Base-by-base conservation (phyloP, 1,139 yeast species). In the Suhomyces terraborum region DNA sequence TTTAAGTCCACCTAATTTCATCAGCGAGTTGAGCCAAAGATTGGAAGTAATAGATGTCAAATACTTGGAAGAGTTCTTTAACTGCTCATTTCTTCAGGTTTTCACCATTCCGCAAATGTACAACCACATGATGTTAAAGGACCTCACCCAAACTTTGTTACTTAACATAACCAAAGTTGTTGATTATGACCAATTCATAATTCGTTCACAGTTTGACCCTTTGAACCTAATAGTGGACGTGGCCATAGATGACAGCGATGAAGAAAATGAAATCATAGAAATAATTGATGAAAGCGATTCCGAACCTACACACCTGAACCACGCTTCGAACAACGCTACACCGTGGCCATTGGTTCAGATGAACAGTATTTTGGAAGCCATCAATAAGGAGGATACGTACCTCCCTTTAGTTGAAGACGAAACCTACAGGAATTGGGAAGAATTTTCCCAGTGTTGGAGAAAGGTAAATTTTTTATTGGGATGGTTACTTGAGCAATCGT, bases 371-470 rank as follows among this genome's bases (percentile, higher is more conserved):
- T 23, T 46, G 12, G 24, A 32, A 1, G 41, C 50, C 9, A 37
- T 62, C 6, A 38, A 38, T 6, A 51, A 52, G 22, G 16, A 24
- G 7, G 51, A 53, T 2, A 47, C 53, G 0, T 60, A 58, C 37
- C 26, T 40, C 5, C 49, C 45, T 12, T 30, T 62, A 1, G 39
- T 54, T 6, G 64, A 58, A 27, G 63, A 59, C 34, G 62, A 53
- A 37, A 52, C 59, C 3, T 56, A 48, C 39, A 35, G 40, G 8
- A 27, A 42, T 1, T 49, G 48, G 36, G 46, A 47, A 4, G 52
- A 53, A n/a, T 61, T 61, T 32, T 40, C 45, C 8, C 57, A 54
- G 35, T 33, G 41, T 4, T 63, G 67, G 67, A 37, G 44, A 30
- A 62, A 56, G 44, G 39, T 56, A 8, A 57, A 54, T 24, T 58